Base-by-base conservation (phyloP, 164 flowering plant species). In the Stephania cephalantha region DNA sequence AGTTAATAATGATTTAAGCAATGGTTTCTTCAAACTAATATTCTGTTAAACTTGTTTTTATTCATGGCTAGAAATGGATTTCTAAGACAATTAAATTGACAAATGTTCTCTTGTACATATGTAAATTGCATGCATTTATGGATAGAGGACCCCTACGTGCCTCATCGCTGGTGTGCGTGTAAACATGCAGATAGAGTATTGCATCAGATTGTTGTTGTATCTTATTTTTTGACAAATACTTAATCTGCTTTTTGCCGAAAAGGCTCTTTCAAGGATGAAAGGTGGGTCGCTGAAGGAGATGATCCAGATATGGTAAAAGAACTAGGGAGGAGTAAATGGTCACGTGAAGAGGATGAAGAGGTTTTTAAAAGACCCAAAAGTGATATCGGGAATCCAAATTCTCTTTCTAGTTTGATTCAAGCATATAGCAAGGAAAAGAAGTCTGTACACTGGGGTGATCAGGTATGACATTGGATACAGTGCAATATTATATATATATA, bases 361-460 rank as follows among this genome's bases (percentile, higher is more conserved):
- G 88, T 85, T 74, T 72, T 44, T 68, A 81, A 79, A 71, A 79
- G 55, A 71, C 46, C 76, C 52, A 78, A 84, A 61, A 75, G 61
- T 13, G 50, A 74, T 44, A 83, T 80, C 72, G 80, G 83, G 65
- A 85, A 82, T 55, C 46, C 73, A 67, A 86, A 69, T 84, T 83
- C 89, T 71, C 88, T 86, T 55, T 89, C 96, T 80, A 91, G 94
- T 70, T 78, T 89, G 75, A 73, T 84, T 75, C 84, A 85, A 77
- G 85, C 87, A 53, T 88, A 87, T 78, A 71, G 81, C 52, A 92
- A 87, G 82, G 82, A 85, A 81, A 86, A 83, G 70, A 93, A 92
- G 86, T 85, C 91, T 80, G 97, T 93, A 13, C 90, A 81, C 71
- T 95, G 99, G 99, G 88, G 93, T 82, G 98, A 95, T 81, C 82